Evolutionary conservation across 225 moss, liverwort and hornwort genomes (phyloP).

Genomic region (Physcomitrellopsis africana): DNA sequence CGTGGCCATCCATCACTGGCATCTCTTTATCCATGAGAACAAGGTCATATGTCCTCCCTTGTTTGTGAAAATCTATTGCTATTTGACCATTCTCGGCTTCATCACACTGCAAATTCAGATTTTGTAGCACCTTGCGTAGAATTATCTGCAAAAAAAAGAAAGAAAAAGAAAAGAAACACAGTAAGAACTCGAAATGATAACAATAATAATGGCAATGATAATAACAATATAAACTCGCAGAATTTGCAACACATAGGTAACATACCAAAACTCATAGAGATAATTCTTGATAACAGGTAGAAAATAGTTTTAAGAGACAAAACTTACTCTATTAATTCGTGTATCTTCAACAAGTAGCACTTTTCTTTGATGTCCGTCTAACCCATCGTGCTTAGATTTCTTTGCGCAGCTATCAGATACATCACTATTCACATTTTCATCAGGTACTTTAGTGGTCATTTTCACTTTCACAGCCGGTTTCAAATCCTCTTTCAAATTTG

Average conservation of each 20-base stretch:
- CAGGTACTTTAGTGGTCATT: background rate
- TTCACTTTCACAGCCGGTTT: background rate
- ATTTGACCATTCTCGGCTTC: constrained; percentile 83
- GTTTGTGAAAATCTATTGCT: constrained; percentile 66
- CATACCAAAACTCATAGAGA: background rate
- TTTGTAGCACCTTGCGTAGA: constrained; percentile 68
- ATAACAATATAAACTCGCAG: too few species aligned
- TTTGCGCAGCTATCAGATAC: background rate
- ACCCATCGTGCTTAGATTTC: constrained; percentile 5
- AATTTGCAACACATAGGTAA: too few species aligned
- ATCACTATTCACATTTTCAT: background rate
- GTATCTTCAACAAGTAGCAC: constrained; percentile 82
- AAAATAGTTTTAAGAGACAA: too few species aligned
- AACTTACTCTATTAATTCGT: constrained; percentile 66
- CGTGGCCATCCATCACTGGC: constrained; percentile 89
- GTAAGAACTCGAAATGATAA: too few species aligned
- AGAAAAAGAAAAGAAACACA: too few species aligned
- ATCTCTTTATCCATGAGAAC: constrained; percentile 88
- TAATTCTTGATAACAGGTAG: background rate
- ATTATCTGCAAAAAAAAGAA: constrained; percentile 52
- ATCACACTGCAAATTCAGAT: constrained; percentile 66
- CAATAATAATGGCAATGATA: too few species aligned
- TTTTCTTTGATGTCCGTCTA: constrained; percentile 29
- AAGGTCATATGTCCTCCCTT: constrained; percentile 72
- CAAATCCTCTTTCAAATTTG: constrained; percentile 29